Evolutionary conservation across 1,284 basidiomycete species (phyloP).

Genomic region (Kalmanozyma brasiliensis): DNA sequence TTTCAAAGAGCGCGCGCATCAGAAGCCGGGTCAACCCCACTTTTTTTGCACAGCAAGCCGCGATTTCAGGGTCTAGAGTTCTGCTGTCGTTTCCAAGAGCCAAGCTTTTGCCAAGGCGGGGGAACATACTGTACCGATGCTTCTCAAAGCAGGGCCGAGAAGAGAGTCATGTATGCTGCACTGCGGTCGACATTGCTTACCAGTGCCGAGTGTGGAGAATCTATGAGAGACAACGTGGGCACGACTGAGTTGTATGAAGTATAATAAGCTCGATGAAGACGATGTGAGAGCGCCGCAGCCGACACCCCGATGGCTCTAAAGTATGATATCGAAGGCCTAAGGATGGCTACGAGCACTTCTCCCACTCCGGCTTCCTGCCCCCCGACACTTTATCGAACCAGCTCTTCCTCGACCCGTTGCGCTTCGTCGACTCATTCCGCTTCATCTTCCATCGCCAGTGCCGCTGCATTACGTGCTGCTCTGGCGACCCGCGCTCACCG

Average conservation of each 20-base stretch:
- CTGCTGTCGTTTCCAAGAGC: background rate
- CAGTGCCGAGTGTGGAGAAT: no score
- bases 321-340: no score
- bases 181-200: no score
- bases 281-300: no score
- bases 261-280: no score
- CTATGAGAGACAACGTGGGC: background rate
- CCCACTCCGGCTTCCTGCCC: background rate
- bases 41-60: no score
- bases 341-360: background rate
- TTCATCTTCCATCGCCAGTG: conserved; percentile 42
- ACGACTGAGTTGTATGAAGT: background rate
- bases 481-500: conserved; percentile 16
- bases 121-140: background rate
- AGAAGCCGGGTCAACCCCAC: no score
- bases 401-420: conserved; percentile 21
- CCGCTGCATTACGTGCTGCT: conserved; percentile 19
- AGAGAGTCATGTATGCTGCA: no score
- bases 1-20: no score
- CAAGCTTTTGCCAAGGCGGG: conserved; percentile 5
- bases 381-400: conserved; percentile 29
- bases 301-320: no score
- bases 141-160: no score
- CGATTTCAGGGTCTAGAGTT: background rate
- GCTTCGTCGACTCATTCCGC: conserved; percentile 27